Conservation (phyloP, 306 rosid genomes). For the Astragalus glycyphyllos region DNA sequence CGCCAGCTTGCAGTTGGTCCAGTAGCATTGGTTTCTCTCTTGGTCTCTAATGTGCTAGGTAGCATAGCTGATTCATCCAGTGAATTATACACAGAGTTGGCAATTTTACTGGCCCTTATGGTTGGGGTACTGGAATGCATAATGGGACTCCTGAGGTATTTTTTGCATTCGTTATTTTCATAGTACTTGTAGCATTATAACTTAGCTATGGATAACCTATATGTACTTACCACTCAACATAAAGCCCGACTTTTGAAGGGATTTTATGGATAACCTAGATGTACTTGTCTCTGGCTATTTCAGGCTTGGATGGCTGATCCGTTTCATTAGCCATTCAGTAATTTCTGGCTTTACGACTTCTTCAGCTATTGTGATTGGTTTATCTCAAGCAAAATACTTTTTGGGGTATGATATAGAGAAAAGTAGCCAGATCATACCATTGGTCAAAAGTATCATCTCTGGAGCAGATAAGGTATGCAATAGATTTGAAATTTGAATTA, state of each 20-base stretch:
- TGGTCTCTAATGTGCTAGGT: constrained; percentile 77
- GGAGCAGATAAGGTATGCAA: constrained; percentile 89
- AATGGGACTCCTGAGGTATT: constrained; percentile 94
- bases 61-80: constrained; percentile 78
- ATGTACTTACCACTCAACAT: constrained; percentile 25
- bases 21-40: constrained; percentile 97
- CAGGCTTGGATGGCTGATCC: constrained; percentile 99
- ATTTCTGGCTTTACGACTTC: constrained; percentile 97
- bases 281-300: constrained; percentile 43
- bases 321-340: constrained; percentile 98
- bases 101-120: constrained; percentile 90
- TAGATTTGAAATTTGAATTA: constrained; percentile 37
- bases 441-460: constrained; percentile 82
- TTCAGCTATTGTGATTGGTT: constrained; percentile 94
- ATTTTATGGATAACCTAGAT: constrained; percentile 24
- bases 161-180: constrained; percentile 33
- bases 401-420: constrained; percentile 75
- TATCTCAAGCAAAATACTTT: constrained; percentile 92
- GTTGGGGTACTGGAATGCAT: constrained; percentile 93
- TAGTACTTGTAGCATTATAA: constrained; percentile 31
- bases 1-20: constrained; percentile 99
- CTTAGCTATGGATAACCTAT: background rate
- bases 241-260: constrained; percentile 26
- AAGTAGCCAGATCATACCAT: constrained; percentile 91
- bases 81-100: constrained; percentile 81